Percentiles rank a stretch among this genome's conserved stretches.
phyloP scores from a whole-genome alignment of 108 stramenopile genomes.

The Conticribra weissflogii region DNA sequence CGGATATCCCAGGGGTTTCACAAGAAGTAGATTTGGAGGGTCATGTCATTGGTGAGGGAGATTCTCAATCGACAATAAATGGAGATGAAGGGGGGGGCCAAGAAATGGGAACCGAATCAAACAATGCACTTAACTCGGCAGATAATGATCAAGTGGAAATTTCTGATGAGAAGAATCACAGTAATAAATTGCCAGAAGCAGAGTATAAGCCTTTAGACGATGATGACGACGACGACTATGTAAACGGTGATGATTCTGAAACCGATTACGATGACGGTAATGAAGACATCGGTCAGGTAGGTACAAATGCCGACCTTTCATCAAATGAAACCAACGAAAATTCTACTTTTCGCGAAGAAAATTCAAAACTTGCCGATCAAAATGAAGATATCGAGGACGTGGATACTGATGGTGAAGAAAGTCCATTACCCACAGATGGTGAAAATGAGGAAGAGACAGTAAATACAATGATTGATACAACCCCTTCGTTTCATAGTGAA shows the following conservation, averaged over 20 bases:
- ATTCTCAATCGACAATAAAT: background rate
- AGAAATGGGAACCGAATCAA: background rate
- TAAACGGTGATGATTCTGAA: background rate
- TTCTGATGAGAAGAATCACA: background rate
- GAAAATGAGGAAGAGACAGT: background rate
- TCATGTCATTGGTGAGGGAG: conserved; percentile 7
- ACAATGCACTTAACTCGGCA: no score
- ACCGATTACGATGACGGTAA: background rate
- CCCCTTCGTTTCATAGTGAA: no score
- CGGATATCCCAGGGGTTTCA: background rate
- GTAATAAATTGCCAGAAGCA: background rate
- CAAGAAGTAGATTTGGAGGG: background rate
- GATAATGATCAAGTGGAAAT: background rate
- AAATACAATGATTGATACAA: no score
- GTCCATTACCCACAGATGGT: background rate
- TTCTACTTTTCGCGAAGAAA: background rate
- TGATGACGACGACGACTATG: background rate
- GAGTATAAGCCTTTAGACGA: background rate
- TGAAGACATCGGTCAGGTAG: background rate
- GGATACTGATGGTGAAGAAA: background rate
- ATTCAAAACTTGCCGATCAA: background rate
- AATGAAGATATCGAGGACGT: background rate
- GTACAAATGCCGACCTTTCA: background rate
- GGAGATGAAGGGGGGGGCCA: background rate
- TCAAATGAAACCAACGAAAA: background rate